These are phyloP conservation scores for Stereum hirsutum DNA, from an alignment of 1,284 basidiomycete genomes.

Conservation along the genomic window DNA sequence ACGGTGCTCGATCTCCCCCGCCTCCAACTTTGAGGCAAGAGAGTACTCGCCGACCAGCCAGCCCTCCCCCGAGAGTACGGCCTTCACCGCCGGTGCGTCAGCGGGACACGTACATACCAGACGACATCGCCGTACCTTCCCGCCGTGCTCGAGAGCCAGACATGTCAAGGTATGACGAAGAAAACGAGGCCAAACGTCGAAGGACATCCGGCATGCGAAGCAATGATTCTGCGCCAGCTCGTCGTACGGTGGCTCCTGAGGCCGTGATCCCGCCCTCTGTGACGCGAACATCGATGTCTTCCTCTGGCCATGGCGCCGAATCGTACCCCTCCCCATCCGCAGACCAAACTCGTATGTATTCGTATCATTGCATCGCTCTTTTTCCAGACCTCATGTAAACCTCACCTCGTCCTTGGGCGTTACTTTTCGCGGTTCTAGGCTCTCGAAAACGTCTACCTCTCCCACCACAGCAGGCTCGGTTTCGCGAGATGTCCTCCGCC, in stretches of 20 bases:
- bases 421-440: conserved; percentile 10
- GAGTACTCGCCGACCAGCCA: conserved; percentile 11
- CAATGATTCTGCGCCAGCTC: conserved; percentile 11
- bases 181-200: conserved; percentile 22
- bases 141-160: conserved; percentile 19
- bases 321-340: conserved; percentile 10
- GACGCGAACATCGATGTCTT: conserved; percentile 5
- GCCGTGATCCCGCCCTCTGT: conserved; percentile 4
- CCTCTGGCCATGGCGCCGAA: conserved; percentile 11
- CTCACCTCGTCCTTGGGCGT: not conserved
- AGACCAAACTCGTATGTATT: conserved; percentile 31
- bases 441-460: conserved; percentile 23
- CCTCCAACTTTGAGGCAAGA: conserved; percentile 5
- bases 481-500: conserved; percentile 21
- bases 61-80: conserved; percentile 8
- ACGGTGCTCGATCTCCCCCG: conserved; percentile 1
- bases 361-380: conserved; percentile 22
- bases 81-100: conserved; percentile 6
- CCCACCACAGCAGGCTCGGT: conserved; percentile 26
- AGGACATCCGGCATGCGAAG: conserved; percentile 20
- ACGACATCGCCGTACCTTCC: conserved; percentile 18
- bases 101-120: conserved; percentile 10
- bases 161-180: conserved; percentile 12
- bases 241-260: conserved; percentile 12
- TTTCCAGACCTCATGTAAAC: conserved; percentile 6